Evolutionary conservation across 805 yeast species (phyloP), one percentile per base, ranked within the genome.

Genomic region (Torulaspora franciscae): DNA sequence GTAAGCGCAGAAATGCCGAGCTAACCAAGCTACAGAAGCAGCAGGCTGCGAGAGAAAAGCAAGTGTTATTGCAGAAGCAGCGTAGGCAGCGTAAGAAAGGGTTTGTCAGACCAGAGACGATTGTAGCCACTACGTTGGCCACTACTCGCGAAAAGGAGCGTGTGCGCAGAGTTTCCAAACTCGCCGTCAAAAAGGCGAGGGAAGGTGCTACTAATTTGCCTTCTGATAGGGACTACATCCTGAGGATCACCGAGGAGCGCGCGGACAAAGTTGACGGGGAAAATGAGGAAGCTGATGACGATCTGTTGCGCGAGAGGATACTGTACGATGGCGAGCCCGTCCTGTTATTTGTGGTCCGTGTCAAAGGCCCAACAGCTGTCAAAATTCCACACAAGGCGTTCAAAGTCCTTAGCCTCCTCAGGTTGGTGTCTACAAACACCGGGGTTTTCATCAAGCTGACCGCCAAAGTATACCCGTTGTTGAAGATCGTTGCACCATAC

Each of bases 1-100:
- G 81, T 60, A 85, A 85, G 71, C 79, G 95, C 68, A 85, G 84
- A 70, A 77, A 83, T 60, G 84, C 83, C 48, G 91, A 85, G 63
- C 72, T 83, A 64, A 71, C 81, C 54, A 76, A 89, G 63, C 56
- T 84, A 43, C 85, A 81, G 63, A 85, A 82, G 59, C 91, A 83
- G 64, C 85, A 81, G 52, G 73, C 74, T 44, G 81, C 81, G 11
- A 72, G 72, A 50, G 67, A 71, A 56, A 78, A 75, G 63, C 70
- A 68, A 34, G 73, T 72, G 43, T 73, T 69, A 39, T 71, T 69
- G 50, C 67, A 72, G 48, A 66, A 65, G 51, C 71, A 70, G 61
- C 74, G 71, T 51, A 62, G 58, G 43, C 68, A 71, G 49, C 67
- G 69, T 43, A 70, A 71, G 51, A 70, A 74, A 44, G 80, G 73